Evolutionary conservation across 2,329 filamentous ascomycete genomes (phyloP).

Genomic region (Diplodia corticola): DNA sequence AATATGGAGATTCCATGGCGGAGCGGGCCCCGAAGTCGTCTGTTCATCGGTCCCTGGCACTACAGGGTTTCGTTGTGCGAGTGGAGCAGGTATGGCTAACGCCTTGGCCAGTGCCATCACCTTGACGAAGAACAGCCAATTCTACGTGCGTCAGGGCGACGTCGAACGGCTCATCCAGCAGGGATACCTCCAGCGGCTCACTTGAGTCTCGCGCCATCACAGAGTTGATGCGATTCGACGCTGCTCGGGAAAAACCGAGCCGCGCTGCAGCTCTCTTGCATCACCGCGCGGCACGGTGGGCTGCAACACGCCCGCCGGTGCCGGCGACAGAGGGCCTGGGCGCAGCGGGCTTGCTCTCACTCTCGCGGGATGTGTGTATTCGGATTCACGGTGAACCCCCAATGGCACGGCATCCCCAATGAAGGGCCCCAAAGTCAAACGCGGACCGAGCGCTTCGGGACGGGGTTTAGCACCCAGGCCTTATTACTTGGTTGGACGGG

Average conservation of each 20-base stretch:
- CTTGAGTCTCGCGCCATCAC: constrained; percentile 6
- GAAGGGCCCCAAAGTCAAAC: not conserved
- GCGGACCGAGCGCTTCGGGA: not conserved
- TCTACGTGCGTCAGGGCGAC: constrained; percentile 93
- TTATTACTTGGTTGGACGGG: not conserved
- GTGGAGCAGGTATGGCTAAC: not conserved
- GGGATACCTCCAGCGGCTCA: constrained; percentile 86
- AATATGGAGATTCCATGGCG: constrained; percentile 1
- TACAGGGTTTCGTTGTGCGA: not conserved
- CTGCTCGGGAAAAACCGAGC: not conserved
- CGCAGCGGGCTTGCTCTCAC: not conserved
- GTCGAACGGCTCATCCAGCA: constrained; percentile 93
- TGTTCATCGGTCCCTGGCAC: not conserved
- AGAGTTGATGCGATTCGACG: not conserved
- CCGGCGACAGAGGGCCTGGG: not conserved
- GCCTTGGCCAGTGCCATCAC: constrained; percentile 73
- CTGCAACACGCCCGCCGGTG: not conserved
- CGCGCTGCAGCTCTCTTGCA: not conserved
- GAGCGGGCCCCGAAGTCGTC: not conserved
- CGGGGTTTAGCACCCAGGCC: not conserved
- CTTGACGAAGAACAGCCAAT: constrained; percentile 96
- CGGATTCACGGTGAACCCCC: not conserved
- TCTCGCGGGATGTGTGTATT: not conserved
- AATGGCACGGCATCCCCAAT: not conserved
- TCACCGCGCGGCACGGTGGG: not conserved